A percentile compares a stretch with the other conserved stretches of the same genome.
Conservation (phyloP, 2,329 filamentous ascomycete species). For the Arthrobotrys sinensis region DNA sequence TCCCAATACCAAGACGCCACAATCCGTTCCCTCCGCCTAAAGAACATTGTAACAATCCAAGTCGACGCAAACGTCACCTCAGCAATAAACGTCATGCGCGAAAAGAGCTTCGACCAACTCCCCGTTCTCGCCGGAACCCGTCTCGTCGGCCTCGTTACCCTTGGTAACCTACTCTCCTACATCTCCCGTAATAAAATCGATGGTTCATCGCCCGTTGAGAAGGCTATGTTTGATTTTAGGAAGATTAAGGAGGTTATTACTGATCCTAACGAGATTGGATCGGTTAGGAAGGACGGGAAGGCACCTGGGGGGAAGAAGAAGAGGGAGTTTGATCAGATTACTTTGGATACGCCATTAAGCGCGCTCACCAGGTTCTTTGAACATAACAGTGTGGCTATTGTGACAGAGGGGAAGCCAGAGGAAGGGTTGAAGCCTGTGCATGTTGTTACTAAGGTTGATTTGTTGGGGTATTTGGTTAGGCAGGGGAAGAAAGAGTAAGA, state of each 20-base stretch:
- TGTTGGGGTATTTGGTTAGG: conserved; percentile 92
- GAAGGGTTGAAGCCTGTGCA: conserved; percentile 82
- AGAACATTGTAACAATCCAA: conserved; percentile 89
- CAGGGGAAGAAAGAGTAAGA: conserved; percentile 68
- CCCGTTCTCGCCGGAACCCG: conserved; percentile 83
- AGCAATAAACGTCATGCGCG: conserved; percentile 97
- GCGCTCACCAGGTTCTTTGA: conserved; percentile 94
- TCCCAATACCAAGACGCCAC: conserved; percentile 80
- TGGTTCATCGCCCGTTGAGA: conserved; percentile 80
- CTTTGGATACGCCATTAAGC: conserved; percentile 85
- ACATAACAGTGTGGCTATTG: conserved; percentile 96
- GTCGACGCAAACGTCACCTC: conserved; percentile 81
- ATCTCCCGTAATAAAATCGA: conserved; percentile 86
- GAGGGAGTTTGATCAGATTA: conserved; percentile 95
- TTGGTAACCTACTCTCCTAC: conserved; percentile 93
- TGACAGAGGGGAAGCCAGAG: conserved; percentile 81
- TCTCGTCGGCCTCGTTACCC: conserved; percentile 91
- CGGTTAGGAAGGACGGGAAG: conserved; percentile 63
- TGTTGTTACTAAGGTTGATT: conserved; percentile 95
- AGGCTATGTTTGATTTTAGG: conserved; percentile 97
- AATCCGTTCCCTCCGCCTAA: conserved; percentile 85
- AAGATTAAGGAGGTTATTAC: conserved; percentile 90
- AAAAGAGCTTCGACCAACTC: conserved; percentile 97
- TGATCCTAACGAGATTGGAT: conserved; percentile 79
- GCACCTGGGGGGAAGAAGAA: conserved; percentile 69